Base-by-base conservation (phyloP, 2,329 filamentous ascomycete species). In the Exophiala mesophila region DNA sequence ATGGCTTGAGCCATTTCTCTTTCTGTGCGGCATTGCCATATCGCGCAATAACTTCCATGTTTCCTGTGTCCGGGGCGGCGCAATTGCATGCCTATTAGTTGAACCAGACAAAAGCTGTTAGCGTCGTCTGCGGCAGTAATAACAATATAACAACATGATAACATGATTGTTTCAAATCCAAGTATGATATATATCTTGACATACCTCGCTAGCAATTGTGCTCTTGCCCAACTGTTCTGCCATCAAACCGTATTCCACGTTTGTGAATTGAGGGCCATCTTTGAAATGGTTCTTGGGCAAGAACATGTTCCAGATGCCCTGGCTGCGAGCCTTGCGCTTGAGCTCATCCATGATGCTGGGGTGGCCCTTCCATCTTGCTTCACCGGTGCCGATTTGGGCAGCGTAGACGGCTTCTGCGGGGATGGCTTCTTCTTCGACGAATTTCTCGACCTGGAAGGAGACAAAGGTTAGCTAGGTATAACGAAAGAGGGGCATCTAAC, bases 301-400 rank as follows among this genome's bases (percentile, higher is more conserved):
- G 73, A 98, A 98, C 82, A 98, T 85, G 69, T 98, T 98, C 92
- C 92, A 98, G 34, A 98, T 74, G 1, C 90, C 90, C 18, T 94
- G 76, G 56, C 82, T 74, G 59, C 74, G 77, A 33, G 89, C 92
- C 65, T 88, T 85, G 51, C 69, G 72, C 76, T 97, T 97, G 56
- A 98, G 77, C 41, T 92, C 82, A 55, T 97, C 90, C 48, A 98
- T 77, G 56, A 97, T 75, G 31, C 74, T 63, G 1, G 90, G 89
- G 63, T 92, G 85, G 31, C 73, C 69, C 53, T 82, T 77, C 85
- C 90, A 96, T 72, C 89, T 80, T 50, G 77, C 69, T 36, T 82
- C 73, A 50, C 85, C 87, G 46, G 80, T 68, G 8, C 88, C 88
- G 39, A 92, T 74, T 67, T 94, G 86, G 55, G 87, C 85, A 46